phyloP scores from a whole-genome alignment of 2,329 filamentous ascomycete genomes.

The Curvularia eragrostidis region DNA sequence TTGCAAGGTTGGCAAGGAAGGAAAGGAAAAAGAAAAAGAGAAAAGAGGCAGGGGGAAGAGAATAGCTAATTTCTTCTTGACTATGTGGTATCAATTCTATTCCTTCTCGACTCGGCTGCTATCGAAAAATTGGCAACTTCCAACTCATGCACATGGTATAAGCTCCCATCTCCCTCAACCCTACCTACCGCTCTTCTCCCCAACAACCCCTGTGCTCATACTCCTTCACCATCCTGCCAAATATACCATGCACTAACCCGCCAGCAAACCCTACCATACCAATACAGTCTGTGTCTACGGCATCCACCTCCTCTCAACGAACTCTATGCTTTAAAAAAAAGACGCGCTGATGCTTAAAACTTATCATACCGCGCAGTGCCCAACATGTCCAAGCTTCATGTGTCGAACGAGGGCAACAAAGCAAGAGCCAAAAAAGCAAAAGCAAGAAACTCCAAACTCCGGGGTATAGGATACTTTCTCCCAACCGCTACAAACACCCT shows the following conservation, averaged over 20 bases:
- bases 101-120: background rate
- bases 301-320: background rate
- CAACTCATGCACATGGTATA: background rate
- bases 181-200: background rate
- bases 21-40: background rate
- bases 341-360: background rate
- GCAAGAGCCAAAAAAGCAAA: constrained; percentile 1
- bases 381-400: no score
- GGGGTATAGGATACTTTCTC: constrained; percentile 40
- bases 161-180: background rate
- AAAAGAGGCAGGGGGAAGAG: background rate
- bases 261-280: background rate
- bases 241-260: background rate
- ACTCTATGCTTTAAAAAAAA: background rate
- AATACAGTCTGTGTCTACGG: background rate
- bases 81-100: background rate
- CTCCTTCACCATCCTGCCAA: background rate
- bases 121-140: background rate
- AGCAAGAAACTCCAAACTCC: constrained; percentile 12
- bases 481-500: constrained; percentile 25
- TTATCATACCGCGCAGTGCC: background rate
- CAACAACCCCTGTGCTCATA: no score
- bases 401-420: background rate
- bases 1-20: background rate
- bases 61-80: background rate